Conservation (phyloP, 1,284 basidiomycete genomes). For the Leccinum pallidistipes region DNA sequence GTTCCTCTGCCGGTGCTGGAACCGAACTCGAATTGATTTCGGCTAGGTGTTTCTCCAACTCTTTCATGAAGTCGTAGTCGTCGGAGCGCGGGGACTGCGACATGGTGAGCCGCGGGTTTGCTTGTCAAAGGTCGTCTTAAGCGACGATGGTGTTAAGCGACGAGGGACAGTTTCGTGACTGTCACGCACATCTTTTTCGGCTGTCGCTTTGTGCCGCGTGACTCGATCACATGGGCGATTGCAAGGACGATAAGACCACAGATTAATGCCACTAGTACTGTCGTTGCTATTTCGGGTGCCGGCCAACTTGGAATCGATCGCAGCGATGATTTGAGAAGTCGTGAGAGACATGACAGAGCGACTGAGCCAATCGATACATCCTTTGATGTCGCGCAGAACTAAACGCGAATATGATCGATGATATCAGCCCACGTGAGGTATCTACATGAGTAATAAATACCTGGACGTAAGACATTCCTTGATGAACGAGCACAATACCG, state of each 20-base stretch:
- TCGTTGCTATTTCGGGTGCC: slow-evolving; percentile 79
- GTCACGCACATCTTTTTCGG: too few species aligned
- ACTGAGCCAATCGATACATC: slow-evolving; percentile 96
- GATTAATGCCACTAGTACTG: slow-evolving; percentile 70
- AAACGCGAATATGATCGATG: slow-evolving; percentile 8
- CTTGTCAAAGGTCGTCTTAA: too few species aligned
- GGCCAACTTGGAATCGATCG: slow-evolving; percentile 60
- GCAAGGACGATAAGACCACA: slow-evolving; percentile 92
- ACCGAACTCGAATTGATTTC: too few species aligned
- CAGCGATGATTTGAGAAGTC: slow-evolving; percentile 77
- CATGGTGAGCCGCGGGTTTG: too few species aligned
- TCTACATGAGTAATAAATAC: slow-evolving; percentile 38
- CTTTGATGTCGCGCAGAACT: slow-evolving; percentile 93
- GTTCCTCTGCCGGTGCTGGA: too few species aligned
- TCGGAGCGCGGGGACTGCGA: too few species aligned
- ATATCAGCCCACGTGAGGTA: slow-evolving; percentile 12
- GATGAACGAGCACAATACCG: slow-evolving; percentile 89
- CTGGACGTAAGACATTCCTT: slow-evolving; percentile 82
- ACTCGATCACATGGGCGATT: slow-evolving; percentile 46
- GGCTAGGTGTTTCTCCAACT: too few species aligned
- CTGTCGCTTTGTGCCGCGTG: too few species aligned
- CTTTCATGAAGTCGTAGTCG: too few species aligned
- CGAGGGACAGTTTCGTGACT: too few species aligned
- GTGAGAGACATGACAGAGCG: slow-evolving; percentile 93
- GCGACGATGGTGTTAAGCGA: too few species aligned